These are phyloP conservation scores for Acanthamoeba triangularis DNA, from an alignment of 208 protist genomes.

Conservation along the genomic window DNA sequence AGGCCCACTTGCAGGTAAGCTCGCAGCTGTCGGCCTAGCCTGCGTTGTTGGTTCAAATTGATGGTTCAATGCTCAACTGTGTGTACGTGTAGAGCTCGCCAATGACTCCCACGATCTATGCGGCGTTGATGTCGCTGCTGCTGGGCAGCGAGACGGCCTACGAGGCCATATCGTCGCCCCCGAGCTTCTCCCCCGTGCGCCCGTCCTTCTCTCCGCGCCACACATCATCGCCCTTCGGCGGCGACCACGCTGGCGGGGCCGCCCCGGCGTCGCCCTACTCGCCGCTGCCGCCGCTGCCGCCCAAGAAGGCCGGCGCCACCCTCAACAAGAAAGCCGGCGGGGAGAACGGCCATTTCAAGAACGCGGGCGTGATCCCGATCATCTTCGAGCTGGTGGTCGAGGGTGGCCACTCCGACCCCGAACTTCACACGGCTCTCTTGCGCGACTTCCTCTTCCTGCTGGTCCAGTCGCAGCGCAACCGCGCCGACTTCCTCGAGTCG, in stretches of 20 bases:
- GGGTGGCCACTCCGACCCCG: constrained; percentile 16
- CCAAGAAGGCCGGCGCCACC: background rate
- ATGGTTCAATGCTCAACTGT: background rate
- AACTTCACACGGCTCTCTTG: constrained; percentile 15
- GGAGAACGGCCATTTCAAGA: constrained; percentile 1
- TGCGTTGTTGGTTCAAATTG: no score
- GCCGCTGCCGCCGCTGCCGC: constrained; percentile 16
- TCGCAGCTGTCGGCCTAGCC: no score
- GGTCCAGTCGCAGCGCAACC: constrained; percentile 39
- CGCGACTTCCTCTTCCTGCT: constrained; percentile 68
- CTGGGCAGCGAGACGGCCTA: constrained; percentile 32
- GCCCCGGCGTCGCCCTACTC: constrained; percentile 3
- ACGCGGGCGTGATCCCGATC: constrained; percentile 44
- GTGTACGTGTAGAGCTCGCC: background rate
- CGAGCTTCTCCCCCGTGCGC: background rate
- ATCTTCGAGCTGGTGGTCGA: constrained; percentile 74
- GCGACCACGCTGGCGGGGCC: background rate
- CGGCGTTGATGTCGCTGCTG: constrained; percentile 34
- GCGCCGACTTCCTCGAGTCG: constrained; percentile 11
- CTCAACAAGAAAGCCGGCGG: background rate
- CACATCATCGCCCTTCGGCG: background rate
- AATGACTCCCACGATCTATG: constrained; percentile 50
- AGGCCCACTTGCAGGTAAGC: constrained; percentile 15
- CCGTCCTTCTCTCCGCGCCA: background rate
- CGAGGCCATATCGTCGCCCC: constrained; percentile 4